A percentile compares a stretch with the other conserved stretches of the same genome.
These are phyloP conservation scores for Parasarocladium wereldwijsianum DNA, from an alignment of 2,329 filamentous ascomycete species.

Conservation along the genomic window DNA sequence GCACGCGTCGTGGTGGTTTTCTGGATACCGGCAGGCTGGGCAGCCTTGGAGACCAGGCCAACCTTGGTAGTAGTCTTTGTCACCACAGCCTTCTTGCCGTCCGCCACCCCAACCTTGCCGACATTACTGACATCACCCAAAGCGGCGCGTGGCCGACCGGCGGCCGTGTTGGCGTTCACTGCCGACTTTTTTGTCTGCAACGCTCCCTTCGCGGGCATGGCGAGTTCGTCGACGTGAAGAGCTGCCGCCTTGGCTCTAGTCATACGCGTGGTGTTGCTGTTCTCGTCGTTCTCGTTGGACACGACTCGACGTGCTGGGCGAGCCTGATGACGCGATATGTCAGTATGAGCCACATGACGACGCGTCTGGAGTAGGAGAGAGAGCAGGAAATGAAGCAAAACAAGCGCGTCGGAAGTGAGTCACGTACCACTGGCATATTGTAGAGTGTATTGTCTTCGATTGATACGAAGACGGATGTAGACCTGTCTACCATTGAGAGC, in stretches of 20 bases:
- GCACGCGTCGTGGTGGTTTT: conserved; percentile 43
- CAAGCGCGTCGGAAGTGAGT: neutral
- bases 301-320: conserved; percentile 60
- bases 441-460: conserved; percentile 9
- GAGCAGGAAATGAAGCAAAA: neutral
- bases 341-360: conserved; percentile 5
- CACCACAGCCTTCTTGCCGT: conserved; percentile 57
- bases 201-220: conserved; percentile 43
- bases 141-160: conserved; percentile 59
- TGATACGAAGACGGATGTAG: conserved; percentile 1
- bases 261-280: conserved; percentile 63
- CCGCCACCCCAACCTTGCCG: conserved; percentile 56
- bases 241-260: conserved; percentile 87
- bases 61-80: conserved; percentile 17
- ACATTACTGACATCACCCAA: conserved; percentile 95
- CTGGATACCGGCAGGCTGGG: conserved; percentile 67
- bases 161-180: conserved; percentile 30
- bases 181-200: conserved; percentile 57
- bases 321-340: conserved; percentile 28
- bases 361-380: neutral
- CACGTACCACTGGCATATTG: conserved; percentile 23
- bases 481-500: conserved; percentile 4
- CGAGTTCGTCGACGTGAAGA: conserved; percentile 47
- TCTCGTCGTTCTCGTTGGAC: conserved; percentile 93
- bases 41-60: conserved; percentile 64